phyloP scores from a whole-genome alignment of 495 filamentous ascomycete species.

The Aspergillus haitiensis region DNA sequence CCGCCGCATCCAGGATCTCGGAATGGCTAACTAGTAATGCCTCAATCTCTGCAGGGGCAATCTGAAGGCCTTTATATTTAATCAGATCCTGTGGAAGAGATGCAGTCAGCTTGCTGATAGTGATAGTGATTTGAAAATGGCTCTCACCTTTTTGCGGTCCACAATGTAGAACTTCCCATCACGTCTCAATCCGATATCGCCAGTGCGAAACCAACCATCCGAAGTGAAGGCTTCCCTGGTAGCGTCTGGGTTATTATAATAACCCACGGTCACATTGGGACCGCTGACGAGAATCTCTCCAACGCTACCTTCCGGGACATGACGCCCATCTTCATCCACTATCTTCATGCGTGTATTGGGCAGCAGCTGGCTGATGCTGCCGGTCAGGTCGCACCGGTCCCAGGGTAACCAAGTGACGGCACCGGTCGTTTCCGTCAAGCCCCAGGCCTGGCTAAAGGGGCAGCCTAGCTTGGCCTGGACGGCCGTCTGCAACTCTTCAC shows the following conservation, averaged over 20 bases:
- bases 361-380: not conserved
- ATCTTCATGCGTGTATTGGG: not conserved
- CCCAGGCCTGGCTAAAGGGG: not conserved
- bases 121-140: not conserved
- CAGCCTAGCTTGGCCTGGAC: not conserved
- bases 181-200: not conserved
- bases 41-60: not conserved
- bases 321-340: not conserved
- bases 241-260: not conserved
- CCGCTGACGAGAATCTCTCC: not conserved
- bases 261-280: not conserved
- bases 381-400: not conserved
- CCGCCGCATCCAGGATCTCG: not conserved
- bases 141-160: constrained; percentile 4
- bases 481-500: not conserved
- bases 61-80: not conserved
- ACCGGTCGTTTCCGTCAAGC: not conserved
- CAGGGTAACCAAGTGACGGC: not conserved
- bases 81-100: not conserved
- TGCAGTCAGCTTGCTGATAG: not conserved
- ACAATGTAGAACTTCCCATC: constrained; percentile 8
- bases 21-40: not conserved
- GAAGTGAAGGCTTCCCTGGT: not conserved
- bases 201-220: constrained; percentile 9
- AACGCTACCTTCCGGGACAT: not conserved